Base-by-base conservation (phyloP, 176 grass and related monocot species). In the Cymbopogon citratus region DNA sequence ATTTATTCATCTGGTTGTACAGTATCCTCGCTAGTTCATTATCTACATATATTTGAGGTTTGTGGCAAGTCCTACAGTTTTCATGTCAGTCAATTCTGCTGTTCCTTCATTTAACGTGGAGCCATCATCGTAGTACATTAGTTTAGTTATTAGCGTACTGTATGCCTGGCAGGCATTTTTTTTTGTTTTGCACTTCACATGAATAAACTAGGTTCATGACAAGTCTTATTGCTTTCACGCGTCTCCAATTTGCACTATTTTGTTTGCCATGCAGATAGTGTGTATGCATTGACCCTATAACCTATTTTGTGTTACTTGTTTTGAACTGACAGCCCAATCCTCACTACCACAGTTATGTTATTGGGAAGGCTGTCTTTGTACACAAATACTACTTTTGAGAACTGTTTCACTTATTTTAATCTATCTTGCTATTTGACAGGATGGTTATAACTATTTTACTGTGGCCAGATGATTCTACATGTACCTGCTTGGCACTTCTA, bases 401-500 rank as follows among this genome's bases (percentile, higher is more conserved):
- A 71, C n/a, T 25, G 46, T 90, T 83, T 94, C 81, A 87, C 84
- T 82, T 87, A 82, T 90, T 80, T 85, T 74, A 76, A 80, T 85
- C 78, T 76, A 89, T 85, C 60, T 90, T 90, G 87, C 82, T 94
- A 79, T 65, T 87, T 87, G 74, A 80, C 87, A 91, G 85, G 92
- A 78, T 83, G 87, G 79, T 85, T 90, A 81, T 83, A 90, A 73
- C 82, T 90, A 81, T 87, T 94, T 90, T 87, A 89, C 78, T 91
- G 69, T 94, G 92, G 87, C 81, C 48, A 80, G 89, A 90, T 94
- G 92, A 91, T 90, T 91, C 87, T 86, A 74, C 89, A 18, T 85
- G 79, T 94, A 89, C 89, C 82, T 87, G 86, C 86, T 81, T 84
- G 84, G 36, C 77, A 87, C 74, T 82, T 83, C 80, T 85, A 83